Base-by-base conservation (phyloP, 495 filamentous ascomycete genomes). In the Penicillium malachiteum region DNA sequence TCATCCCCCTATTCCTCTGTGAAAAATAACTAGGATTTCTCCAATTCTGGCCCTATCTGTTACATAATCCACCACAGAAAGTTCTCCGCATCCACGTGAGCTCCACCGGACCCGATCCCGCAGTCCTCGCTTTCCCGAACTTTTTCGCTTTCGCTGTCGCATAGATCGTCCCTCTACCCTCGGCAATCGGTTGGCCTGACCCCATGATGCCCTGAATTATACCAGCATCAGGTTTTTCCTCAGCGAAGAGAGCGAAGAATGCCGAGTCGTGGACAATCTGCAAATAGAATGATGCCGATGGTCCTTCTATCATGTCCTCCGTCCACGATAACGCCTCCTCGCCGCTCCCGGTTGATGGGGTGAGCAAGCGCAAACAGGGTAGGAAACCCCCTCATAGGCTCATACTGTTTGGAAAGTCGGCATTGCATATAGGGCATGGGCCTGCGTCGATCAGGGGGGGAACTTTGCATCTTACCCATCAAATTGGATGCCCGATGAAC, bases 361-460 rank as follows among this genome's bases (percentile, higher is more conserved):
- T 71, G 61, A 65, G 63, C 60, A 72, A 72, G 60, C 66, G 67
- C 57, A 71, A 70, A 37, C 63, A 66, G 50, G 70, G 70, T 72
- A 66, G 43, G 67, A 26, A 26, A 26, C 48, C 38, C 16, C 45
- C 17, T 39, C 5, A 47, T 35, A 31, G 10, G 17, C 30, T 31
- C 11, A 39, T 31, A 26, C 21, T 26, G 4, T 26, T 26, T 26
- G 21, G 21, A 26, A 26, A 26, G 21, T 26, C 21, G 21, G 21
- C 21, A 26, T 26, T 26, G 21, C 21, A 26, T 26, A 26, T 26
- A 26, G 21, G 21, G 21, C 21, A 26, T 26, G 21, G 21, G 21
- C 21, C 21, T 26, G 4, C 21, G 21, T 26, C 21, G 21, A 26
- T 26, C 34, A 37, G 34, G 34, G 8, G 6, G 12, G 8, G 12